phyloP scores from a whole-genome alignment of 805 yeast genomes.

The Candida verbasci region DNA sequence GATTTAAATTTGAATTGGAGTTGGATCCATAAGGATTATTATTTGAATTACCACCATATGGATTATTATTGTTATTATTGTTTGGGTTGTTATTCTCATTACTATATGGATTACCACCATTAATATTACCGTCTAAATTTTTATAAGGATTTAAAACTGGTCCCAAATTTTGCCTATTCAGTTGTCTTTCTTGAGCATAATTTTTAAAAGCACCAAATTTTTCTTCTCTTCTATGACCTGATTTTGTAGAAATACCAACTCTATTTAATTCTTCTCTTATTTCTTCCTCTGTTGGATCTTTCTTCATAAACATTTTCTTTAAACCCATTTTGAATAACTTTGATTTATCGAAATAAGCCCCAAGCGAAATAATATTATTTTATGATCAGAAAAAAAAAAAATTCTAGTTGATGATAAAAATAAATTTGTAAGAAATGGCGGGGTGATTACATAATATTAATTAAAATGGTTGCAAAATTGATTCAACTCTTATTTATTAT shows the following conservation, averaged over 20 bases:
- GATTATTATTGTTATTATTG: constrained; percentile 2
- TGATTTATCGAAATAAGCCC: neutral
- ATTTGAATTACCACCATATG: constrained; percentile 8
- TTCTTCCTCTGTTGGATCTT: constrained; percentile 49
- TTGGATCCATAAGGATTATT: constrained; percentile 9
- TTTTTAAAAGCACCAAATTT: constrained; percentile 49
- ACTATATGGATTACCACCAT: constrained; percentile 16
- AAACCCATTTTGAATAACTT: constrained; percentile 35
- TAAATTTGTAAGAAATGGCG: no score
- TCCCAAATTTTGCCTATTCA: constrained; percentile 30
- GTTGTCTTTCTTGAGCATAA: constrained; percentile 43
- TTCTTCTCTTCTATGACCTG: constrained; percentile 32
- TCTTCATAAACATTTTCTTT: constrained; percentile 43
- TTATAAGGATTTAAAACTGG: constrained; percentile 40
- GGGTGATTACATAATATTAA: no score
- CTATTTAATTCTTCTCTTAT: constrained; percentile 34
- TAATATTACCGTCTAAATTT: constrained; percentile 15
- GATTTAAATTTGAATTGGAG: constrained; percentile 4
- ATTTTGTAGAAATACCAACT: constrained; percentile 40
- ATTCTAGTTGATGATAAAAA: no score
- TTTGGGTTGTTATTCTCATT: constrained; percentile 5
- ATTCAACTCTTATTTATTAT: constrained; percentile 1
- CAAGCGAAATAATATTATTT: neutral
- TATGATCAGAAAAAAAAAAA: neutral
- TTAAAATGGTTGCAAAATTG: no score